Evolutionary conservation across 345 rosid genomes (phyloP).

Genomic region (Aethionema arabicum): DNA sequence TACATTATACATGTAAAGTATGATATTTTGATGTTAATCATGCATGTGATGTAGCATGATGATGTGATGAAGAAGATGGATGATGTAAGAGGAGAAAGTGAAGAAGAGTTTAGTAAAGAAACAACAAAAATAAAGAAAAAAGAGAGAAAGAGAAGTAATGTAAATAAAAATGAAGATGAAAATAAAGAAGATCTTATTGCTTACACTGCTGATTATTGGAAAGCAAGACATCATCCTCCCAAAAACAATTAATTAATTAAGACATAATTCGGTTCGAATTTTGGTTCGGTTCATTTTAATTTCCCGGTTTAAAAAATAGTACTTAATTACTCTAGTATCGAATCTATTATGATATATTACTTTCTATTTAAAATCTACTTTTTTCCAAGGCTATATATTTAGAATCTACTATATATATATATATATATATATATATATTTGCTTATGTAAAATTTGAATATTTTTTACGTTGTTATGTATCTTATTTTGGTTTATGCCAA

Average conservation of each 20-base stretch:
- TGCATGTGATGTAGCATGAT: constrained; percentile 10
- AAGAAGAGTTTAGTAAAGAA: constrained; percentile 18
- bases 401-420: too few relatives aligned
- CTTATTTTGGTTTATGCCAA: too few relatives aligned
- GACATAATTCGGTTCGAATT: background rate
- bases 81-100: constrained; percentile 1
- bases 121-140: constrained; percentile 21
- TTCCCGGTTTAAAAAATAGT: too few relatives aligned
- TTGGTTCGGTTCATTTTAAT: too few relatives aligned
- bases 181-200: constrained; percentile 54
- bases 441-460: too few relatives aligned
- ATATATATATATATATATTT: too few relatives aligned
- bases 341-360: too few relatives aligned
- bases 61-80: constrained; percentile 23
- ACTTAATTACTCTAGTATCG: too few relatives aligned
- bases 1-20: background rate
- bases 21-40: constrained; percentile 14
- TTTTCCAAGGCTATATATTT: too few relatives aligned
- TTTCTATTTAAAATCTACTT: too few relatives aligned
- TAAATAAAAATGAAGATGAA: too few relatives aligned
- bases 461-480: too few relatives aligned
- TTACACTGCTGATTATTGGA: constrained; percentile 67
- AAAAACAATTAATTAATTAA: constrained; percentile 52
- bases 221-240: constrained; percentile 80
- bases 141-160: constrained; percentile 22